phyloP scores from a whole-genome alignment of 257 asterid genomes.

The Catharanthus roseus region DNA sequence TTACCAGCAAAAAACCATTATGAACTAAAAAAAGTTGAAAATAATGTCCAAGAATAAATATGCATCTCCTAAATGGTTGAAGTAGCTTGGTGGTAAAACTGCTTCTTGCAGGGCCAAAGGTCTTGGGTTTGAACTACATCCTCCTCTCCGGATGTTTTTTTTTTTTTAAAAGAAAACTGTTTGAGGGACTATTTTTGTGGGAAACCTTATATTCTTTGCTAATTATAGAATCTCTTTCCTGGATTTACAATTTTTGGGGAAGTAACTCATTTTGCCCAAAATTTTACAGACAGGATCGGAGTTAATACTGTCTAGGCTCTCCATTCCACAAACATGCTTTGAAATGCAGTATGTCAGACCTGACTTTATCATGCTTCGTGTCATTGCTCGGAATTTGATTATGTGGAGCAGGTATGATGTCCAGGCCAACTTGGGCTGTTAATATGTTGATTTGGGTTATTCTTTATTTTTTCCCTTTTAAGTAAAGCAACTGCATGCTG shows the following conservation, averaged over 20 bases:
- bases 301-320: constrained; percentile 69
- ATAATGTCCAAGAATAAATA: neutral
- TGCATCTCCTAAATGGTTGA: neutral
- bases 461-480: constrained; percentile 2
- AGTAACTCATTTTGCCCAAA: constrained; percentile 7
- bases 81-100: too few species aligned
- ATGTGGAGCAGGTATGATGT: constrained; percentile 81
- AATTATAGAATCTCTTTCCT: neutral
- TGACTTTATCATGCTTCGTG: constrained; percentile 87
- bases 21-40: neutral
- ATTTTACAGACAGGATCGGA: constrained; percentile 74
- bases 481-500: neutral
- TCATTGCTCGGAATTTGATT: constrained; percentile 85
- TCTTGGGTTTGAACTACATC: too few species aligned
- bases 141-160: too few species aligned
- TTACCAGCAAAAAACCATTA: neutral
- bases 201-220: constrained; percentile 13
- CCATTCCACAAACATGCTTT: constrained; percentile 79
- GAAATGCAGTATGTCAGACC: constrained; percentile 93
- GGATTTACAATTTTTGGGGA: constrained; percentile 2
- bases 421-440: constrained; percentile 15
- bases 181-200: neutral
- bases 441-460: constrained; percentile 1
- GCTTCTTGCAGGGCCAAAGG: too few species aligned
- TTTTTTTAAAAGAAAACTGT: too few species aligned